Percentiles rank a stretch among this genome's conserved stretches.
These are phyloP conservation scores for Coniochaeta prunicola DNA, from an alignment of 2,329 filamentous ascomycete species.

Conservation along the genomic window DNA sequence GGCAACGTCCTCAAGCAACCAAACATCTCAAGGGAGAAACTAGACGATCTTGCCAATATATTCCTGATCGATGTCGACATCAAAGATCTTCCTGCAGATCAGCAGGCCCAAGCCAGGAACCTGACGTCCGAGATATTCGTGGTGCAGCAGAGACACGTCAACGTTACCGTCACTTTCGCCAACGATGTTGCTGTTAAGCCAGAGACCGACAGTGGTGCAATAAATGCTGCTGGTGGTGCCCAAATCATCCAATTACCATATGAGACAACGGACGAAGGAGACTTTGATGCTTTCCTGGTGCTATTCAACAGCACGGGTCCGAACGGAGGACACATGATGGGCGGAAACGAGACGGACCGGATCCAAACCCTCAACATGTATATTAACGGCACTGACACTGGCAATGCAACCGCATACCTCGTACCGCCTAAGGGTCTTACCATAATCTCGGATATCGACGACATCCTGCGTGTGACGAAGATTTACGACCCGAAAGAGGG, in stretches of 20 bases:
- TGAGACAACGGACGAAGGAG: conserved; percentile 58
- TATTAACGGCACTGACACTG: conserved; percentile 54
- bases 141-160: conserved; percentile 60
- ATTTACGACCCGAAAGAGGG: conserved; percentile 72
- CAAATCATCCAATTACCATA: conserved; percentile 60
- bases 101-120: conserved; percentile 65
- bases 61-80: conserved; percentile 63
- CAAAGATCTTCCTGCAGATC: conserved; percentile 44
- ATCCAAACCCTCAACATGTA: conserved; percentile 66
- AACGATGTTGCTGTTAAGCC: conserved; percentile 38
- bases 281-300: conserved; percentile 65
- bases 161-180: conserved; percentile 55
- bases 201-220: conserved; percentile 45
- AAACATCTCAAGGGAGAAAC: conserved; percentile 53
- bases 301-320: conserved; percentile 51
- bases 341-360: conserved; percentile 56
- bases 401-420: conserved; percentile 71
- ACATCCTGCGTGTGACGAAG: conserved; percentile 73
- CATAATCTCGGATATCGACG: conserved; percentile 71
- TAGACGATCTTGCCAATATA: conserved; percentile 62
- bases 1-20: conserved; percentile 79
- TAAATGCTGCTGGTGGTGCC: conserved; percentile 46
- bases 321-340: conserved; percentile 39
- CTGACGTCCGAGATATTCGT: conserved; percentile 67
- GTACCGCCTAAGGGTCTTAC: conserved; percentile 65